These are phyloP conservation scores for Talaromyces sp. DNA, from an alignment of 2,329 filamentous ascomycete species.

Conservation along the genomic window DNA sequence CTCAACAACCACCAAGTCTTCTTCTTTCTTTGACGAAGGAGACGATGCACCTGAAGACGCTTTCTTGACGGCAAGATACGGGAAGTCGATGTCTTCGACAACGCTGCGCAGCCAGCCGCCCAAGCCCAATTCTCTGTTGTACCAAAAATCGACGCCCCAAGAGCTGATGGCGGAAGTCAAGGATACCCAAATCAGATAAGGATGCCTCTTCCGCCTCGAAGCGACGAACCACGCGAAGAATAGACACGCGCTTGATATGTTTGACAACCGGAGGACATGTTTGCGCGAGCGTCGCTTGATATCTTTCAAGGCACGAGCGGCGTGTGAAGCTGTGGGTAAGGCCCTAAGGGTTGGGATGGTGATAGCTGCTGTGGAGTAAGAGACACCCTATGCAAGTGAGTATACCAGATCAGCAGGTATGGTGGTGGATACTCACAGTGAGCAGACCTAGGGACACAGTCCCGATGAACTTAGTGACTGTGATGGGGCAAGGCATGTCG, in stretches of 20 bases:
- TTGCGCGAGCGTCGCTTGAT: constrained; percentile 62
- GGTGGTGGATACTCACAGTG: constrained; percentile 63
- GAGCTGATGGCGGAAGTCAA: constrained; percentile 53
- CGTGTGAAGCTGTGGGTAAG: constrained; percentile 71
- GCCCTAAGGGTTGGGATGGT: constrained; percentile 76
- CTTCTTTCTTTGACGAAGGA: constrained; percentile 34
- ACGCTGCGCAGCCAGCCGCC: constrained; percentile 31
- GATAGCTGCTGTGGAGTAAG: constrained; percentile 75
- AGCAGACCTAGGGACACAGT: constrained; percentile 83
- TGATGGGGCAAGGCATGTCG: constrained; percentile 65
- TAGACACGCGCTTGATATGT: constrained; percentile 68
- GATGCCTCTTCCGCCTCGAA: constrained; percentile 71
- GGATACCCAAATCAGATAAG: constrained; percentile 84
- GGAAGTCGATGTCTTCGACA: constrained; percentile 45
- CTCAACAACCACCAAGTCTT: constrained; percentile 38
- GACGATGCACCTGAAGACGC: constrained; percentile 18
- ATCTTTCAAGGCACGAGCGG: constrained; percentile 67
- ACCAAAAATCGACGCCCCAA: constrained; percentile 65
- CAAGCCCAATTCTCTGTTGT: constrained; percentile 62
- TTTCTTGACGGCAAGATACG: constrained; percentile 20
- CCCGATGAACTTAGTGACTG: constrained; percentile 86
- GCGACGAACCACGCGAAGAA: constrained; percentile 75
- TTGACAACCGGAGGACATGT: constrained; percentile 65
- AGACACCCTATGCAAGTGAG: constrained; percentile 66
- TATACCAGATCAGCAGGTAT: background rate